A percentile compares a stretch with the other conserved stretches of the same genome.
Conservation (phyloP, 164 flowering plant species). For the Stephania cephalantha region DNA sequence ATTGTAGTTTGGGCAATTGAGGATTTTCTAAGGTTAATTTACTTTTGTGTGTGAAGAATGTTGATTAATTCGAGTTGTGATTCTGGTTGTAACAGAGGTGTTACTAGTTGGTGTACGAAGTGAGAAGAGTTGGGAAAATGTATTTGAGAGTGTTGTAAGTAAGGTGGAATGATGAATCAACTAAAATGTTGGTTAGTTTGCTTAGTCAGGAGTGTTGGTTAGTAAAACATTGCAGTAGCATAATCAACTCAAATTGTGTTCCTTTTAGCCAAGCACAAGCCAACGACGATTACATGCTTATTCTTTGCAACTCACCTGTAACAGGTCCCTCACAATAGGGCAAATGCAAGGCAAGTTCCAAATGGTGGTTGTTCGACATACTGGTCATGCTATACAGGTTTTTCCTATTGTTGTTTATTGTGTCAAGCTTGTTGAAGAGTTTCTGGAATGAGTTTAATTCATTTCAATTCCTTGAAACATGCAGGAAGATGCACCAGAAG, state of each 20-base stretch:
- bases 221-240: neutral
- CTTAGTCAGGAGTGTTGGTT: no score
- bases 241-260: neutral
- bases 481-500: constrained; percentile 95
- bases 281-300: neutral
- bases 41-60: no score
- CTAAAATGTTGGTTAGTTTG: no score
- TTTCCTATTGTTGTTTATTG: neutral
- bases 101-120: no score
- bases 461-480: constrained; percentile 6
- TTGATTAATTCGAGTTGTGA: no score
- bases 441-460: neutral
- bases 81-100: no score
- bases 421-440: neutral
- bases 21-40: no score
- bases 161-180: no score
- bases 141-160: no score
- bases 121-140: no score
- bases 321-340: constrained; percentile 90
- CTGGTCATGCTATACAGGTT: constrained; percentile 98
- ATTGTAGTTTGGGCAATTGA: no score
- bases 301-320: neutral
- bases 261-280: neutral
- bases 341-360: constrained; percentile 99
- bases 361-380: constrained; percentile 85